Evolutionary conservation across 2,329 filamentous ascomycete genomes (phyloP).

Genomic region (Talaromyces marneffei): DNA sequence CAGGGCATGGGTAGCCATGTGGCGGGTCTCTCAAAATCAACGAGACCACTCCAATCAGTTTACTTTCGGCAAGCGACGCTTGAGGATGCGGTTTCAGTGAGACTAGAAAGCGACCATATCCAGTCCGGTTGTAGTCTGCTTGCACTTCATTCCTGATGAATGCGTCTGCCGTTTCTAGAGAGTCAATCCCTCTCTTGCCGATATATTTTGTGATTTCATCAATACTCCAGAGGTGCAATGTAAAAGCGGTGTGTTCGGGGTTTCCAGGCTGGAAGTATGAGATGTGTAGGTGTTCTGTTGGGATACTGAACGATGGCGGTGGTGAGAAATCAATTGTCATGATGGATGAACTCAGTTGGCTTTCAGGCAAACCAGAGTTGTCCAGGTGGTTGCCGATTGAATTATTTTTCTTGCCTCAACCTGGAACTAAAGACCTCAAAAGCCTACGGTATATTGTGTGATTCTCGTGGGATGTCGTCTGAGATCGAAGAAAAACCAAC

Average conservation of each 20-base stretch:
- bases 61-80: constrained; percentile 9
- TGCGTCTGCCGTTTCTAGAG: constrained; percentile 7
- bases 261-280: constrained; percentile 11
- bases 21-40: constrained; percentile 18
- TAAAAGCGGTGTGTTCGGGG: constrained; percentile 8
- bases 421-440: not conserved
- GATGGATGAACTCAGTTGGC: not conserved
- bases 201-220: constrained; percentile 4
- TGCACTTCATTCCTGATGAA: constrained; percentile 8
- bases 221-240: constrained; percentile 7
- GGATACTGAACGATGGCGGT: constrained; percentile 10
- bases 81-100: constrained; percentile 1
- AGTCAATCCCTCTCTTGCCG: constrained; percentile 9
- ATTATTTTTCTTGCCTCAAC: not conserved
- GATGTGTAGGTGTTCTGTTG: constrained; percentile 13
- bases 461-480: too few relatives aligned
- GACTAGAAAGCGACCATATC: constrained; percentile 12
- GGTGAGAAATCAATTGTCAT: constrained; percentile 1
- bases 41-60: constrained; percentile 17
- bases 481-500: too few relatives aligned
- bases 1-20: constrained; percentile 16
- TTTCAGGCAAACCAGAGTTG: not conserved
- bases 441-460: too few relatives aligned
- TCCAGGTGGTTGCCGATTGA: not conserved
- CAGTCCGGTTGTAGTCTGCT: constrained; percentile 11